Base-by-base conservation (phyloP, 108 stramenopile genomes). In the Poteriospumella lacustris region DNA sequence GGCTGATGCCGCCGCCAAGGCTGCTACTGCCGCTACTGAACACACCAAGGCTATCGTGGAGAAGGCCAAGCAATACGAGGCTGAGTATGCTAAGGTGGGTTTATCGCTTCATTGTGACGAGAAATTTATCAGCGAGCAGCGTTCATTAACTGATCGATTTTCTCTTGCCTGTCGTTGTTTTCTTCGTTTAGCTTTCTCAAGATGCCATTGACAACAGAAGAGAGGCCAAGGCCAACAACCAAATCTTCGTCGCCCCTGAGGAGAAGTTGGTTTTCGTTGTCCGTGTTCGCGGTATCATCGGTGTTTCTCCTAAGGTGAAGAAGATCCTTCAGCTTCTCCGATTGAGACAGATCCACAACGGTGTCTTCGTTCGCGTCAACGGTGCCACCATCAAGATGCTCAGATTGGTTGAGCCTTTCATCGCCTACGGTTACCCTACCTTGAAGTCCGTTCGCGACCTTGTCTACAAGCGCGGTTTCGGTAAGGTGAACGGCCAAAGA, bases 251-350 rank as follows among this genome's bases (percentile, higher is more conserved):
- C 64, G 94, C 96, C 41, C 89, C 95, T 34, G 89, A 95, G 86
- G 94, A 96, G 80, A 97, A 97, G 90, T 78, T 99, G 40, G 94
- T 90, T 58, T 79, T 97, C 60, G 94, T 99, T 42, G 88, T 97
- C 81, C 96, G 98, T 83, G 95, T 99, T 81, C 92, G 96, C 58
- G 98, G 98, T 96, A 97, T 93, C 90, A 96, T 97, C 78, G 98
- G 98, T 72, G 95, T 97, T 38, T 93, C 93, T 59, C 98, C 98
- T 86, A 99, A 99, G 94, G 84, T 85, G 36, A 1, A 68, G 1
- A 97, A 96, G 92, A 94, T 99, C 79, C 90, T 99, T 87, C 98
- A 96, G 81, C 91, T 99, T 40, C 95, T 99, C 87, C 95, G 98
- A 79, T 92, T 99, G 58, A 95, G 96, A 81, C 98, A 99, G 91